phyloP scores from a whole-genome alignment of 768 basidiomycete genomes.

The Phaeotremella fagi region DNA sequence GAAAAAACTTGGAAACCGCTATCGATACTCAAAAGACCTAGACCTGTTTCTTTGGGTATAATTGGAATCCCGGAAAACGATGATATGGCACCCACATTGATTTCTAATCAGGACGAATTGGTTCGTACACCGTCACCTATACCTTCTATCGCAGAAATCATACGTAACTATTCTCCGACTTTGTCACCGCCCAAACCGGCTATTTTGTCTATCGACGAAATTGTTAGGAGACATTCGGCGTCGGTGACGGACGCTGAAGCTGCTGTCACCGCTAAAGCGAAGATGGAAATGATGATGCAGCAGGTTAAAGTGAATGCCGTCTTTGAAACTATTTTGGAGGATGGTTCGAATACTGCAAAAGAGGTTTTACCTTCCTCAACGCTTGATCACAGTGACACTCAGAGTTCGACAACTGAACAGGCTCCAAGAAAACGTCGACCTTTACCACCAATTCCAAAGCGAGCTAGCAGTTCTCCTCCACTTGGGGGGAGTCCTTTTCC shows the following conservation, averaged over 20 bases:
- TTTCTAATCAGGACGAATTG: not conserved
- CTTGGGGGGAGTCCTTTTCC: not conserved
- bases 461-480: not conserved
- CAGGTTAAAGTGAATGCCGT: no score
- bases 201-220: conserved; percentile 43
- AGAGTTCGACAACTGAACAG: not conserved
- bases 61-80: no score
- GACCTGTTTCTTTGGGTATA: no score
- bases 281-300: conserved; percentile 17
- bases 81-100: no score
- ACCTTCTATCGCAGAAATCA: conserved; percentile 84
- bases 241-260: conserved; percentile 9
- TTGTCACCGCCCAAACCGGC: conserved; percentile 1
- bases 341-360: no score
- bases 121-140: conserved; percentile 49
- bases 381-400: no score
- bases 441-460: conserved; percentile 74
- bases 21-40: not conserved
- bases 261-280: conserved; percentile 15
- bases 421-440: conserved; percentile 68
- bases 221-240: conserved; percentile 29
- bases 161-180: conserved; percentile 67
- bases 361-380: no score
- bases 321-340: no score
- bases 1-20: not conserved